A percentile compares a stretch with the other conserved stretches of the same genome.
Conservation (phyloP, 208 protist genomes). For the Balamuthia mandrillaris region DNA sequence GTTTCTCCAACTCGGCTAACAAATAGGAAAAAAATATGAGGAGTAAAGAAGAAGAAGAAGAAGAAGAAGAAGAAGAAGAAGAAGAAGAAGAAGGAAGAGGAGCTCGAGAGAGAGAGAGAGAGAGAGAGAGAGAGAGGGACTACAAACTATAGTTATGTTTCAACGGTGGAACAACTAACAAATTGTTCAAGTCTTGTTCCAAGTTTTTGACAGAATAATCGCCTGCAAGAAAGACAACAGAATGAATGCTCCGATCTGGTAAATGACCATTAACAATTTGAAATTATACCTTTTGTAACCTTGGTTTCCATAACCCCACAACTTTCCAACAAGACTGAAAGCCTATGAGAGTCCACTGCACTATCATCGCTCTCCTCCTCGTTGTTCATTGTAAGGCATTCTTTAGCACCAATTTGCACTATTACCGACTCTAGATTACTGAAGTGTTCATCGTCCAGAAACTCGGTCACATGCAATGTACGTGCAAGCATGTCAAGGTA, state of each 20-base stretch:
- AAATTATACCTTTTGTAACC: too few relatives aligned
- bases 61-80: too few relatives aligned
- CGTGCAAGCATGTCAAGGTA: conserved; percentile 60
- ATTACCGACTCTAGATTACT: conserved; percentile 65
- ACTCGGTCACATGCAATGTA: conserved; percentile 60
- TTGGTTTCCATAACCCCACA: too few relatives aligned
- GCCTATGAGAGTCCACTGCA: too few relatives aligned
- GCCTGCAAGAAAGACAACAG: too few relatives aligned
- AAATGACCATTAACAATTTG: too few relatives aligned
- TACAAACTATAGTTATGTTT: conserved; percentile 19
- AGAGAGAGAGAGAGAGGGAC: not conserved
- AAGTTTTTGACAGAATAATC: not conserved
- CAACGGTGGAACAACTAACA: conserved; percentile 1
- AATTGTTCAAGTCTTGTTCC: conserved; percentile 42
- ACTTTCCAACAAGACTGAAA: too few relatives aligned
- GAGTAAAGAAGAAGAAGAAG: too few relatives aligned
- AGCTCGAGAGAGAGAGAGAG: not conserved
- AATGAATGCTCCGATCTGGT: too few relatives aligned
- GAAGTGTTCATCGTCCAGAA: conserved; percentile 73
- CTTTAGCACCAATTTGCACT: conserved; percentile 67
- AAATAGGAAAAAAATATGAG: not conserved
- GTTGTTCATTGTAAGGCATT: conserved; percentile 58
- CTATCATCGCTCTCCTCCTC: not conserved
- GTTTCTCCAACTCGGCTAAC: conserved; percentile 33
- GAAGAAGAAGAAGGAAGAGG: too few relatives aligned